Base-by-base conservation (phyloP, 2,329 filamentous ascomycete genomes). In the Monilinia fructigena region DNA sequence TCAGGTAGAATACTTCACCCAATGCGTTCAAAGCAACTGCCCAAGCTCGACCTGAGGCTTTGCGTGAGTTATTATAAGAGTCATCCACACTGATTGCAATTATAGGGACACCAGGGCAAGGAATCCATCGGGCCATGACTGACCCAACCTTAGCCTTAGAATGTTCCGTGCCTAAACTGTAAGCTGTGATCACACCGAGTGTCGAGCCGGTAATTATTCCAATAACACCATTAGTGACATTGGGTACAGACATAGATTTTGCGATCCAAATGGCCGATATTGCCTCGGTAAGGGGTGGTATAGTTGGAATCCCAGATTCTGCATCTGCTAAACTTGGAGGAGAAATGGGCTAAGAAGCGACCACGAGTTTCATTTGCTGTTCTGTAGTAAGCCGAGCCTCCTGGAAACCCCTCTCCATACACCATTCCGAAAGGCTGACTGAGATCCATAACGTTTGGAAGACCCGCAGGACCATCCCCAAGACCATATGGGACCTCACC, bases 21-120 rank as follows among this genome's bases (percentile, higher is more conserved):
- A 99, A 81, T 0, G 95, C 94, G 76, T 99, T 99, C 63, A 99
- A 79, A n/a, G 87, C 91, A 53, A 94, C 89, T n/a, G 91, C 92
- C 92, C 93, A 98, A 16, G 95, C 85, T 38, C 93, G 88, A 16
- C 86, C 85, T 60, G 88, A 81, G 4, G 84, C 80, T 75, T 89
- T 88, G 40, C 93, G 88, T 72, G 87, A 89, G 35, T 83, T 77
- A 59, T 84, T 93, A 77, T 93, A 95, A 63, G 86, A 86, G 38
- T 97, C 93, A 73, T 99, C 95, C 8, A 97, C 85, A 55, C 86
- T 86, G 68, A 99, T 86, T 1, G 87, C 86, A 64, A 97, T 85
- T 68, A 99, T 95, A 0, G 95, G 95, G 3, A 98, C 93, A 52
- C 95, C 95, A 3, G 95, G 95, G 74, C 92, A 93, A 16, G 98